These are phyloP conservation scores for Cystofilobasidium macerans DNA, from an alignment of 768 basidiomycete genomes.

Conservation along the genomic window DNA sequence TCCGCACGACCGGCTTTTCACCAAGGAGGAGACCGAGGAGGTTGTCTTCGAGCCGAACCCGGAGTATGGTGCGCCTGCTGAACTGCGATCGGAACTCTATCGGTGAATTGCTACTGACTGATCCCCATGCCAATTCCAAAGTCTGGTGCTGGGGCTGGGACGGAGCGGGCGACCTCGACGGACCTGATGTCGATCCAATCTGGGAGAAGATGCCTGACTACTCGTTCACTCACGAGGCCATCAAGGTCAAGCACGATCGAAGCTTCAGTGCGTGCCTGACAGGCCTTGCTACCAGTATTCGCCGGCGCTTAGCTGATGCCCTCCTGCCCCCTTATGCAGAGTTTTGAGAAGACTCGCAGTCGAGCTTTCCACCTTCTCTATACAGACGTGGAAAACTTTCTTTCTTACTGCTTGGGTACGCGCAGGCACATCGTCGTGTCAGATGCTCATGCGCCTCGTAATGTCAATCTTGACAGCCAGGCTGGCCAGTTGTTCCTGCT, in stretches of 20 bases:
- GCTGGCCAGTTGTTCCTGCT: too few relatives aligned
- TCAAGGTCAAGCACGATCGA: conserved; percentile 62
- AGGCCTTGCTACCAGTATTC: background rate
- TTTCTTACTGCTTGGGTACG: too few relatives aligned
- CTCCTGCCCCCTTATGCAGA: background rate
- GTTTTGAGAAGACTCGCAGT: background rate
- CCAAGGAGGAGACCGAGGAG: conserved; percentile 68
- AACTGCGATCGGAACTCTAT: too few relatives aligned
- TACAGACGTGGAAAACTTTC: too few relatives aligned
- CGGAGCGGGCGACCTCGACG: conserved; percentile 92
- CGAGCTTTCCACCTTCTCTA: too few relatives aligned
- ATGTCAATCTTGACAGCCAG: too few relatives aligned
- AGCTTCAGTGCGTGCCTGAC: conserved; percentile 11
- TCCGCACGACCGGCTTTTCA: conserved; percentile 88
- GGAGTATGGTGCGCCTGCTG: conserved; percentile 57
- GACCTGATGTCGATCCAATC: conserved; percentile 82
- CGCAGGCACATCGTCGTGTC: too few relatives aligned
- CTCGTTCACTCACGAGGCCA: conserved; percentile 49
- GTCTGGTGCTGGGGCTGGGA: conserved; percentile 99
- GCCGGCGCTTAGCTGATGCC: background rate
- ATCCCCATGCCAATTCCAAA: conserved; percentile 34
- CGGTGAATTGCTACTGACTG: background rate
- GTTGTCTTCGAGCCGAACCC: conserved; percentile 72
- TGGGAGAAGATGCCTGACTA: conserved; percentile 73
- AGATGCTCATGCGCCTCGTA: too few relatives aligned